phyloP scores from a whole-genome alignment of 2,329 filamentous ascomycete species.

The Aspergillus unguis region DNA sequence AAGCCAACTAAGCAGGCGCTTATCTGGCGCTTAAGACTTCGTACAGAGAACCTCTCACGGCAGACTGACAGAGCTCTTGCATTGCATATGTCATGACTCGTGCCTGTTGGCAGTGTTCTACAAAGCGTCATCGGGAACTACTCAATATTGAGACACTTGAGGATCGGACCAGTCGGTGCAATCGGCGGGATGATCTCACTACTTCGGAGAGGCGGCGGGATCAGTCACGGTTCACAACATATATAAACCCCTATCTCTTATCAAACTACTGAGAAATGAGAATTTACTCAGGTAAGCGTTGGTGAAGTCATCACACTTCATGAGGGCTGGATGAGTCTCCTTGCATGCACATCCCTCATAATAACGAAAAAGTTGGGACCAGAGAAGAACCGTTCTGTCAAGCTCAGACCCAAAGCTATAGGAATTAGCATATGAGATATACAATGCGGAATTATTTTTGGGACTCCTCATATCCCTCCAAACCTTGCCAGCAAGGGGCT shows the following conservation, averaged over 20 bases:
- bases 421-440: constrained; percentile 10
- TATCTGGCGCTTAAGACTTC: constrained; percentile 1
- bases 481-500: constrained; percentile 12
- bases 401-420: neutral
- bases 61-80: neutral
- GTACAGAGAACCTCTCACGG: neutral
- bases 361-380: neutral
- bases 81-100: neutral
- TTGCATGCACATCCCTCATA: constrained; percentile 14
- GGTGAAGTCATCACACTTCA: neutral
- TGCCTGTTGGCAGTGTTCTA: neutral
- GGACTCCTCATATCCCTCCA: constrained; percentile 8
- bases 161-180: neutral
- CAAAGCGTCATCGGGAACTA: neutral
- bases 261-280: too few species aligned
- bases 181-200: too few species aligned
- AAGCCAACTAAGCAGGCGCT: constrained; percentile 11
- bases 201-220: too few species aligned
- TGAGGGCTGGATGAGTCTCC: constrained; percentile 11
- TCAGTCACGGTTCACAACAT: too few species aligned
- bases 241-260: too few species aligned
- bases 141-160: neutral
- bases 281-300: too few species aligned
- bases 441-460: neutral
- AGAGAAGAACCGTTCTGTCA: too few species aligned